Conservation (phyloP, 1,284 basidiomycete species). For the Ustilago sp. region DNA sequence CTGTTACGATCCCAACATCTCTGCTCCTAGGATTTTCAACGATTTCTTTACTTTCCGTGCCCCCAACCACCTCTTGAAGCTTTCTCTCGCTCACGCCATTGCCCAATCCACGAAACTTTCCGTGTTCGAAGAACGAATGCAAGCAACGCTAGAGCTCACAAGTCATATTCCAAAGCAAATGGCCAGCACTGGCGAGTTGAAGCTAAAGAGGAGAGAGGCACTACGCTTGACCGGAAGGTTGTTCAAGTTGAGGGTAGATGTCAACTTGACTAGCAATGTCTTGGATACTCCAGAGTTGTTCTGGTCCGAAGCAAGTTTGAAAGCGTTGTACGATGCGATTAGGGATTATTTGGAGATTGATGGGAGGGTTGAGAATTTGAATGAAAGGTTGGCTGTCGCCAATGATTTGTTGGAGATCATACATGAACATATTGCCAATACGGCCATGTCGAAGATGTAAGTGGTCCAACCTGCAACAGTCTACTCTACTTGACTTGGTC, state of each 20-base stretch:
- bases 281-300: constrained; percentile 91
- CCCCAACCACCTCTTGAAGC: constrained; percentile 78
- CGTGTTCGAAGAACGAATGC: constrained; percentile 85
- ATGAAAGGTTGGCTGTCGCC: constrained; percentile 87
- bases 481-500: neutral
- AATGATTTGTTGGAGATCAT: constrained; percentile 79
- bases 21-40: constrained; percentile 81
- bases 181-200: constrained; percentile 81
- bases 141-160: constrained; percentile 82
- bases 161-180: constrained; percentile 87
- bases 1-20: constrained; percentile 81
- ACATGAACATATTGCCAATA: constrained; percentile 91
- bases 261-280: constrained; percentile 93
- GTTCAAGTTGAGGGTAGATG: constrained; percentile 88
- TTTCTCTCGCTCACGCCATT: constrained; percentile 92
- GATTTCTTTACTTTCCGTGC: constrained; percentile 79
- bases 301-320: constrained; percentile 91
- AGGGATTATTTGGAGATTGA: constrained; percentile 94
- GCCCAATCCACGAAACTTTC: constrained; percentile 93
- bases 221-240: constrained; percentile 86
- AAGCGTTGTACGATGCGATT: constrained; percentile 90
- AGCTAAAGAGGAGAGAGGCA: constrained; percentile 83
- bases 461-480: neutral
- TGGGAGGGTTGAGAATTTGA: constrained; percentile 84
- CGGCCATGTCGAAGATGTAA: constrained; percentile 76